These are phyloP conservation scores for Lumnitzera racemosa DNA, from an alignment of 345 rosid genomes.

Conservation along the genomic window DNA sequence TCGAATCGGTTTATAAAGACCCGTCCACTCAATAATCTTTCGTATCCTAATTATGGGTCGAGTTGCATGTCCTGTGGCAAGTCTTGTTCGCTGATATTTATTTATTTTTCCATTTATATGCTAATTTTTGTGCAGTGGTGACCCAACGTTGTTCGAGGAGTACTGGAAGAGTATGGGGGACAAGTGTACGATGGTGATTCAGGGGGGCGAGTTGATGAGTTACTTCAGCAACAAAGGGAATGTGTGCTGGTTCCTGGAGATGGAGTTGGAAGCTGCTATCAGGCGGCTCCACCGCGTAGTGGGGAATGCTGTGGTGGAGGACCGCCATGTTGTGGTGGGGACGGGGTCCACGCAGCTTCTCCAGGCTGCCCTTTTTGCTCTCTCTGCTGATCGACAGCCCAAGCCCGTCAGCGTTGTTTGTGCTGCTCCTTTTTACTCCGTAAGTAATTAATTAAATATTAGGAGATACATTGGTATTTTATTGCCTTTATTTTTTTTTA, in stretches of 20 bases:
- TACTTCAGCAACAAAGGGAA: conserved; percentile 52
- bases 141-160: conserved; percentile 69
- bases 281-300: conserved; percentile 46
- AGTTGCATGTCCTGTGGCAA: no score
- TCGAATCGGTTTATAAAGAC: no score
- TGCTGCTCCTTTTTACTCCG: conserved; percentile 92
- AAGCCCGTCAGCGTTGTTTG: conserved; percentile 66
- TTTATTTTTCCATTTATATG: neutral
- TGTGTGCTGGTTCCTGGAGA: conserved; percentile 76
- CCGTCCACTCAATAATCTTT: no score
- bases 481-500: no score
- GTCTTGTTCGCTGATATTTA: neutral
- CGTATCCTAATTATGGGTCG: no score
- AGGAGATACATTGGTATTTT: neutral
- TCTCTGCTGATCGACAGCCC: conserved; percentile 24
- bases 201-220: conserved; percentile 70
- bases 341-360: conserved; percentile 82
- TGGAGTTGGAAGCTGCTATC: conserved; percentile 55
- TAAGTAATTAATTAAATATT: conserved; percentile 13
- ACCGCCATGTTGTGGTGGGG: conserved; percentile 56
- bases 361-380: conserved; percentile 72
- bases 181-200: conserved; percentile 51
- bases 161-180: conserved; percentile 68
- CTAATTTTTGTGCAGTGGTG: conserved; percentile 45
- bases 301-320: conserved; percentile 57